Evolutionary conservation across 805 yeast genomes (phyloP), one percentile per base, ranked within the genome.

Genomic region (Sugiyamaella floridensis): DNA sequence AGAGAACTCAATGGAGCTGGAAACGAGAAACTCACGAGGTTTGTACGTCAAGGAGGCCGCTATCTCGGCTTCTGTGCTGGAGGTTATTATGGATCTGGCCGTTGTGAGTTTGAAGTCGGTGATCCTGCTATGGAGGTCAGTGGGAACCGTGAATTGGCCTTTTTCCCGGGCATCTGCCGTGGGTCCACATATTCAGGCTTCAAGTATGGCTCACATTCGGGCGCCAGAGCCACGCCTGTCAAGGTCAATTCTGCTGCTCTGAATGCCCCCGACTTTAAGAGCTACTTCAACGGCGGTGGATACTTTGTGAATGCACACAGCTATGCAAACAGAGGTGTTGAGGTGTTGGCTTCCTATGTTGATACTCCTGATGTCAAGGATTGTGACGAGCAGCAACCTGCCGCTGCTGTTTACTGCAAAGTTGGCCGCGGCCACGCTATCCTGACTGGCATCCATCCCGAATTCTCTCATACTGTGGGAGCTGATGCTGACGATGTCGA

Each of bases 41-140:
- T 76, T 59, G 89, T 89, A 1, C 73, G 81, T 29, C 73, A 74
- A 51, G 99, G 98, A 29, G 99, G 99, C 1, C 72, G 74, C 47
- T 89, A 73, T 62, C 67, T 92, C 18, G 99, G 99, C 0, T 80
- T 93, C 57, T 93, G 99, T 70, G 93, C 99, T 9, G 99, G 99
- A 43, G 98, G 86, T 0, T 93, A 93, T 69, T 93, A 80, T 63
- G 92, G 83, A 0, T 77, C 90, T 11, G 68, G 77, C 0, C 68
- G 83, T 42, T 83, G 86, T 58, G 97, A 92, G 63, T 93, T 93
- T 66, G 96, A 88, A 60, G 83, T 78, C 29, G 95, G 93, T 1
- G 72, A 80, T 59, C 77, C 80, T 0, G 55, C 53, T 1, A 72
- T 88, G 77, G 97, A 88, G 63, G 96, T 93, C 2, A 75, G 83